Conservation (phyloP, 2,329 filamentous ascomycete species). For the Cytospora piceae region DNA sequence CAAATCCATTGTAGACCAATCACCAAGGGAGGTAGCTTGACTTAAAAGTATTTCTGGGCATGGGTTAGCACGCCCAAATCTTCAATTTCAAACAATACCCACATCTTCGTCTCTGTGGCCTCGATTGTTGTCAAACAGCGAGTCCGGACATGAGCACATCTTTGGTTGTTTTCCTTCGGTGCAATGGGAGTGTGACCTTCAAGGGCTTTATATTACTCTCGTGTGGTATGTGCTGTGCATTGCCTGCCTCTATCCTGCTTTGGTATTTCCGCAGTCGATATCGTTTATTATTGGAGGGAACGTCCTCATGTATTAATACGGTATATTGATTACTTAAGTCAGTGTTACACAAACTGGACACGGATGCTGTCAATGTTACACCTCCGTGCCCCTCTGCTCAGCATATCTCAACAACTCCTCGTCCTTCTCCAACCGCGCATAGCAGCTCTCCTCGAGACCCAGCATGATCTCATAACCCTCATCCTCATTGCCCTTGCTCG, state of each 20-base stretch:
- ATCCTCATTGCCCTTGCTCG: slow-evolving; percentile 5
- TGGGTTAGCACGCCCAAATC: background rate
- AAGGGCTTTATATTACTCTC: background rate
- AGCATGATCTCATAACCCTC: slow-evolving; percentile 22
- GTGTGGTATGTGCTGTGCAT: background rate
- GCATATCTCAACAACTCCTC: slow-evolving; percentile 21
- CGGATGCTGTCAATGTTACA: background rate
- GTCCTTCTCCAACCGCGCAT: slow-evolving; percentile 15
- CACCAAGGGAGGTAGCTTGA: background rate
- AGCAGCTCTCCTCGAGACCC: slow-evolving; percentile 25
- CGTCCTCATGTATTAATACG: background rate
- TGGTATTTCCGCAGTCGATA: too few species aligned
- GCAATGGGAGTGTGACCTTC: background rate
- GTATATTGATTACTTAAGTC: too few species aligned
- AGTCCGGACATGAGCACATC: background rate
- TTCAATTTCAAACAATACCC: slow-evolving; percentile 3
- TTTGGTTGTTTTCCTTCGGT: background rate
- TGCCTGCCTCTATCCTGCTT: too few species aligned
- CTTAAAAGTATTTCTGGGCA: background rate
- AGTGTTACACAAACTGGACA: background rate
- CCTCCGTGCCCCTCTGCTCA: slow-evolving; percentile 22
- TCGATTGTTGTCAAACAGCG: background rate
- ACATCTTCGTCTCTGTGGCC: background rate
- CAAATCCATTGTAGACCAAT: background rate
- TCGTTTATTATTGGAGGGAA: too few species aligned